phyloP scores from a whole-genome alignment of 1,284 basidiomycete species.

The Trametes sp. region DNA sequence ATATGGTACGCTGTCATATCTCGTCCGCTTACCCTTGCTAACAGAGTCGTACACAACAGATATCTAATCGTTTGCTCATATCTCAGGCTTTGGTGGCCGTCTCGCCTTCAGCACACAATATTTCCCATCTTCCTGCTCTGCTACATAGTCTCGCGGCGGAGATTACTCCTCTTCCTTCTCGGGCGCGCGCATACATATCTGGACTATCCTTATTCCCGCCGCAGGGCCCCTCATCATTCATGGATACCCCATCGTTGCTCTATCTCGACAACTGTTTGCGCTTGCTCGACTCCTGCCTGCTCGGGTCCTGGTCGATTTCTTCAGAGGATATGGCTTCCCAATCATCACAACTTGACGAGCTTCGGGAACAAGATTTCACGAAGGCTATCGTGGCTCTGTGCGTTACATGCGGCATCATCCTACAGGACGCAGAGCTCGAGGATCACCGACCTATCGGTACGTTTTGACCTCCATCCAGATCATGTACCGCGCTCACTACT shows the following conservation, averaged over 20 bases:
- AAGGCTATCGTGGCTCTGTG: constrained; percentile 56
- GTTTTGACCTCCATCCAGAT: neutral
- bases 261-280: constrained; percentile 64
- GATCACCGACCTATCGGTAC: constrained; percentile 32
- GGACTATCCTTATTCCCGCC: constrained; percentile 51
- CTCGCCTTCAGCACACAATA: constrained; percentile 47
- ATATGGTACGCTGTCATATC: constrained; percentile 46
- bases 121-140: constrained; percentile 43
- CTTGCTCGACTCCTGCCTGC: constrained; percentile 67
- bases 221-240: constrained; percentile 28
- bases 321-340: constrained; percentile 31
- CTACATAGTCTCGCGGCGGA: constrained; percentile 46
- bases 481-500: constrained; percentile 1
- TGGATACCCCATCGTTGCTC: constrained; percentile 48
- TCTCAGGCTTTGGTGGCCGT: constrained; percentile 51
- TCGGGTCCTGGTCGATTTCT: constrained; percentile 57
- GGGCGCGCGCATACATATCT: constrained; percentile 49
- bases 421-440: constrained; percentile 35
- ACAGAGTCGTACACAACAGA: constrained; percentile 44
- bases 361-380: constrained; percentile 42
- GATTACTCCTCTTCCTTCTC: constrained; percentile 47
- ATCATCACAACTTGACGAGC: constrained; percentile 28
- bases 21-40: constrained; percentile 13
- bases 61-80: constrained; percentile 62
- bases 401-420: constrained; percentile 45